Evolutionary conservation across 768 basidiomycete species (phyloP), one percentile per base, ranked within the genome.

Genomic region (Boletus vermiculosoides): DNA sequence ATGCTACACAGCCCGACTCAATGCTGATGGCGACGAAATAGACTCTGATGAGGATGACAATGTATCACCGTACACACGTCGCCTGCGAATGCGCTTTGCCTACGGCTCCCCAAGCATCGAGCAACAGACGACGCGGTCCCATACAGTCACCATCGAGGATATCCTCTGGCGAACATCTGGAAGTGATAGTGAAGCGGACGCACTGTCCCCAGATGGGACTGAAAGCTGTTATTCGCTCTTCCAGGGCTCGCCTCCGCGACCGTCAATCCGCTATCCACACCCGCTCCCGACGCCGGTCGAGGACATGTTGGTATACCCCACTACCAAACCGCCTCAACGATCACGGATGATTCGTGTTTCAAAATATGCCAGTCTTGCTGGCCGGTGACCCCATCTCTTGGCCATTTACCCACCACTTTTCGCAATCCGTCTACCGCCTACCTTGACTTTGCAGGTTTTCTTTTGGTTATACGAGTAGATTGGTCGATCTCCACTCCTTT

Each of bases 1-100:
- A 23, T 15, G 7, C 13, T 47, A 11, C 41, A 18, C 59, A 79
- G 77, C 74, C 13, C 69, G 71, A 36, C 61, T 78, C 3, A 70
- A 77, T 58, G 71, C 78, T 2, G 83, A 87, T 63, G 86, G 87
- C 0, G 81, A 87, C 57, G 84, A 86, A 65, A 79, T 87, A 54
- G 75, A 83, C 3, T 78, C 79, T 0, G 83, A 83, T 20, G 84
- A 84, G 62, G 85, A 87, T 57, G 80, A 82, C 37, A 56, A 58
- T 31, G 62, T 57, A 50, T 73, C 85, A 18, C 84, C 86, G 56
- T 79, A 82, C 31, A 70, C 75, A 30, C 78, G 82, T 36, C 80
- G 78, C 53, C 74, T 77, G 64, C 78, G 81, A 11, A 64, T 80
- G 71, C 71, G 69, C 9, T 60, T 67, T 40, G 55, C 69, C 30